Conservation (phyloP, 345 rosid genomes). For the Gossypium rotundifolium region DNA sequence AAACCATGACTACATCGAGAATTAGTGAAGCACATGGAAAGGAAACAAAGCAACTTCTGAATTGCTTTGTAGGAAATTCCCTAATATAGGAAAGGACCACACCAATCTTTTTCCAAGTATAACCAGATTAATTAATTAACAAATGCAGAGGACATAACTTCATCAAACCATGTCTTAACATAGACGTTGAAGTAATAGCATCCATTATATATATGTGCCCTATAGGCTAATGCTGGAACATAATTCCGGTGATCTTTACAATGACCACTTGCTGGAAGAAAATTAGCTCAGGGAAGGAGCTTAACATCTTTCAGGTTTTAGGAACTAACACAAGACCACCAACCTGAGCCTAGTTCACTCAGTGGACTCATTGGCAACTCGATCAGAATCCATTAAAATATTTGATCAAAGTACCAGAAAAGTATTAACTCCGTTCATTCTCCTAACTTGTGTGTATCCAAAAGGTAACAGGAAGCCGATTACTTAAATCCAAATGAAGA, state of each 20-base stretch:
- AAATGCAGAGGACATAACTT: not conserved
- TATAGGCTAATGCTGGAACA: not conserved
- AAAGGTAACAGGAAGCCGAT: not conserved
- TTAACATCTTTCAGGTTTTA: not conserved
- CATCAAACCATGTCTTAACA: not conserved
- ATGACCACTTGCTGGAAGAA: not conserved
- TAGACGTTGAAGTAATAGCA: not conserved
- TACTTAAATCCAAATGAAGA: not conserved
- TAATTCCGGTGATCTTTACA: not conserved
- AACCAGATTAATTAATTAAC: not conserved
- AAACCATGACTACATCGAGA: not conserved
- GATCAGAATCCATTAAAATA: not conserved
- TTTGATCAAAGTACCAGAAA: not conserved
- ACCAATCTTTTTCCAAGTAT: not conserved
- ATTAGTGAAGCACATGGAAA: not conserved
- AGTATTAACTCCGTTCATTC: not conserved
- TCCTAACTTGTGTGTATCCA: not conserved
- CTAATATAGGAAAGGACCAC: not conserved
- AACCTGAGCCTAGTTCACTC: not conserved
- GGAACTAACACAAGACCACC: not conserved
- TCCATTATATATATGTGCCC: not conserved
- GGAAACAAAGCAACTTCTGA: conserved; percentile 4
- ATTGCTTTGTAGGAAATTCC: not conserved
- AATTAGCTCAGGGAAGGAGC: not conserved
- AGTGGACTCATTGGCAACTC: not conserved